A percentile compares a stretch with the other conserved stretches of the same genome.
phyloP scores from a whole-genome alignment of 2,329 filamentous ascomycete genomes.

The Epichloe coenophiala region DNA sequence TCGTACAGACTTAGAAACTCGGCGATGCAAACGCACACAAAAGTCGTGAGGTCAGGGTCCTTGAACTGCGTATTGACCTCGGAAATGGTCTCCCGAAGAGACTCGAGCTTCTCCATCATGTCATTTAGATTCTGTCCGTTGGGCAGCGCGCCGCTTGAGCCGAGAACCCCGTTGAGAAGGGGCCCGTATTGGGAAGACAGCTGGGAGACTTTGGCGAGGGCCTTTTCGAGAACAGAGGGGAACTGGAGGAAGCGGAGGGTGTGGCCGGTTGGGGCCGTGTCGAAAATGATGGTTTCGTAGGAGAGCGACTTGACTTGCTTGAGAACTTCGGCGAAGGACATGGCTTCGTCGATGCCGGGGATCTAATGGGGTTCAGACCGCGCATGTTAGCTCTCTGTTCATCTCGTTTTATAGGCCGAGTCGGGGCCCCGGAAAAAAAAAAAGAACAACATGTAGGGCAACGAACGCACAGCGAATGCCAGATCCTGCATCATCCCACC shows the following conservation, averaged over 20 bases:
- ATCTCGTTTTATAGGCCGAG: neutral
- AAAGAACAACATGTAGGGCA: no score
- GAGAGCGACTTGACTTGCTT: slow-evolving; percentile 98
- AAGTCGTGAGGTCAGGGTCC: slow-evolving; percentile 87
- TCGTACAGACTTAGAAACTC: slow-evolving; percentile 96
- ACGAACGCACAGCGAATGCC: slow-evolving; percentile 65
- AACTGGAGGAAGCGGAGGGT: slow-evolving; percentile 98
- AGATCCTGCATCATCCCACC: slow-evolving; percentile 98
- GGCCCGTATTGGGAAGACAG: slow-evolving; percentile 90
- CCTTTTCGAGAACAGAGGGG: slow-evolving; percentile 94
- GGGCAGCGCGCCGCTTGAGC: slow-evolving; percentile 59
- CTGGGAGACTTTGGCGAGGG: slow-evolving; percentile 91
- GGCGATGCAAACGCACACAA: slow-evolving; percentile 95
- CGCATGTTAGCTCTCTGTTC: neutral
- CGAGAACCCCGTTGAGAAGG: slow-evolving; percentile 86
- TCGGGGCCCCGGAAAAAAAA: no score
- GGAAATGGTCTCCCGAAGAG: slow-evolving; percentile 78
- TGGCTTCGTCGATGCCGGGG: slow-evolving; percentile 95
- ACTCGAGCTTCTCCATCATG: slow-evolving; percentile 88
- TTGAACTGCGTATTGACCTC: slow-evolving; percentile 99
- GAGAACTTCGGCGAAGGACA: slow-evolving; percentile 98
- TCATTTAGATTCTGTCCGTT: slow-evolving; percentile 90
- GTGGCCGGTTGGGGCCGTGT: slow-evolving; percentile 94
- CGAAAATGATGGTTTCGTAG: slow-evolving; percentile 98
- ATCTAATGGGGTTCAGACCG: slow-evolving; percentile 42